phyloP scores from a whole-genome alignment of 2,329 filamentous ascomycete species.

The Ampelomyces quisqualis region DNA sequence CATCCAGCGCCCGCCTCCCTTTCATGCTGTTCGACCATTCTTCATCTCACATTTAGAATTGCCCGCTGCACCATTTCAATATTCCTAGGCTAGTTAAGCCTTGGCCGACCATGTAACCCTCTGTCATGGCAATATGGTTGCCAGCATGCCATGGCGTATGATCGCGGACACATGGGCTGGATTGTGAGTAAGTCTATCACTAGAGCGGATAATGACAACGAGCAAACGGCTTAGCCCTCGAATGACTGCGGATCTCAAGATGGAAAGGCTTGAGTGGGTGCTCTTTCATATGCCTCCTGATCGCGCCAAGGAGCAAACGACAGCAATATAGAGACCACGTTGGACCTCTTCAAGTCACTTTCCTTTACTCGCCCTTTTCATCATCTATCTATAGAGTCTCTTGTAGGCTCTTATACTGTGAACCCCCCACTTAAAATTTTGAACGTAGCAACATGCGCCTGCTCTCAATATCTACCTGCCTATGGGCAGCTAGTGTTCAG shows the following conservation, averaged over 20 bases:
- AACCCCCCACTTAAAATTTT: constrained; percentile 2
- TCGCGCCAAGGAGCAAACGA: constrained; percentile 6
- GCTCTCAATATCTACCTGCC: constrained; percentile 29
- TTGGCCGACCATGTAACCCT: constrained; percentile 11
- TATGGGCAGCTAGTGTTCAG: constrained; percentile 29
- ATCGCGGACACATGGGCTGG: constrained; percentile 16
- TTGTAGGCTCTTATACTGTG: constrained; percentile 4
- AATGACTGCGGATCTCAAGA: constrained; percentile 10
- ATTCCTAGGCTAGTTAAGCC: constrained; percentile 5
- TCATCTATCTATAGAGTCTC: constrained; percentile 1
- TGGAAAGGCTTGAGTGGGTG: constrained; percentile 5
- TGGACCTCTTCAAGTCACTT: constrained; percentile 3
- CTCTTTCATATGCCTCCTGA: constrained; percentile 7
- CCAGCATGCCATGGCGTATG: constrained; percentile 20
- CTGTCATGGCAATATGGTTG: constrained; percentile 7
- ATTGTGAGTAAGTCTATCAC: constrained; percentile 14
- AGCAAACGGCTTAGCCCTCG: constrained; percentile 9
- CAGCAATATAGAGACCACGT: constrained; percentile 12
- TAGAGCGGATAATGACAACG: constrained; percentile 11
- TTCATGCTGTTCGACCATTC: neutral
- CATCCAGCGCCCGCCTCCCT: neutral
- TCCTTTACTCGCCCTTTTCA: constrained; percentile 6
- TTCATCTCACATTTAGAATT: neutral
- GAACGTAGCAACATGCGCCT: constrained; percentile 23
- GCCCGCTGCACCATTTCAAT: constrained; percentile 8